phyloP scores from a whole-genome alignment of 176 grass and related monocot genomes.

The Oryza brachyantha region DNA sequence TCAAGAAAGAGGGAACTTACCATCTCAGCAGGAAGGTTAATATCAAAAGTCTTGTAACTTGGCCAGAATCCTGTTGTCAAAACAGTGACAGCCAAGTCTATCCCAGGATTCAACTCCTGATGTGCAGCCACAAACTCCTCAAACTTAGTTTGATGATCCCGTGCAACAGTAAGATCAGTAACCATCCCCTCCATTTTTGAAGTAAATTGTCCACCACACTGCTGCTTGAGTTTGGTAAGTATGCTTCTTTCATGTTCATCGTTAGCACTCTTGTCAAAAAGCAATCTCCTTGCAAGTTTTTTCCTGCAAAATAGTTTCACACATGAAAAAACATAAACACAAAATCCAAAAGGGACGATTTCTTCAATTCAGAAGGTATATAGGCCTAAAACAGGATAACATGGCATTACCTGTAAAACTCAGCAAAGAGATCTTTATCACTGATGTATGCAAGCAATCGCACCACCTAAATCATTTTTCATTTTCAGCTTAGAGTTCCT shows the following conservation, averaged over 20 bases:
- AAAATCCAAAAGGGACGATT: slow-evolving; percentile 7
- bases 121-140: slow-evolving; percentile 65
- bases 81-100: slow-evolving; percentile 88
- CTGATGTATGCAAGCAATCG: slow-evolving; percentile 89
- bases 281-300: slow-evolving; percentile 95
- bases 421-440: slow-evolving; percentile 94
- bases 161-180: slow-evolving; percentile 77
- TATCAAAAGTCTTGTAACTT: slow-evolving; percentile 94
- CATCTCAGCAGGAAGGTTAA: slow-evolving; percentile 98
- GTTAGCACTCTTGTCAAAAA: slow-evolving; percentile 97
- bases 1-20: slow-evolving; percentile 36
- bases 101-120: slow-evolving; percentile 58
- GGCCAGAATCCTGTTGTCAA: slow-evolving; percentile 99
- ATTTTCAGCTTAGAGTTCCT: neutral
- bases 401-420: slow-evolving; percentile 75
- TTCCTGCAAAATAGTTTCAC: slow-evolving; percentile 61
- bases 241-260: slow-evolving; percentile 99
- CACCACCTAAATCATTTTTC: slow-evolving; percentile 57
- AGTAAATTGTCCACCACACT: slow-evolving; percentile 94
- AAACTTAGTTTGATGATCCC: slow-evolving; percentile 84
- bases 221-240: slow-evolving; percentile 98
- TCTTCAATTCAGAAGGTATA: neutral
- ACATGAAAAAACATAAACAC: slow-evolving; percentile 10
- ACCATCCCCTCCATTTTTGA: slow-evolving; percentile 99
- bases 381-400: slow-evolving; percentile 19